These are phyloP conservation scores for Trifolium dubium DNA, from an alignment of 306 rosid genomes.

Conservation along the genomic window DNA sequence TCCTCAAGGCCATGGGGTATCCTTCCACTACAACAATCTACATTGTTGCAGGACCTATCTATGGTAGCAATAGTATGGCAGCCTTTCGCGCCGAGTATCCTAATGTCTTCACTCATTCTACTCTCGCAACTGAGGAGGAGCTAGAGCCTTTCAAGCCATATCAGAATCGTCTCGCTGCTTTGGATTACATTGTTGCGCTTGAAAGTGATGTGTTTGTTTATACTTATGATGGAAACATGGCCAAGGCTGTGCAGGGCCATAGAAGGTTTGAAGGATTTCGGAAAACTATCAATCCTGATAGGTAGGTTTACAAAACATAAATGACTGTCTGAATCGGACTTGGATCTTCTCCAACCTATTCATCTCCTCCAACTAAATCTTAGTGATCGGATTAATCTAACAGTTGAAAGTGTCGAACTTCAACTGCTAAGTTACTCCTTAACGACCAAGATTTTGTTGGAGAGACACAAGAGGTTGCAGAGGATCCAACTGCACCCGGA, in stretches of 20 bases:
- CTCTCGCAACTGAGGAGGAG: conserved; percentile 87
- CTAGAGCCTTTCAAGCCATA: conserved; percentile 74
- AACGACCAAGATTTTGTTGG: background rate
- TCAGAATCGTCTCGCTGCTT: conserved; percentile 94
- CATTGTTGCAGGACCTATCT: conserved; percentile 96
- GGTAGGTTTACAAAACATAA: conserved; percentile 51
- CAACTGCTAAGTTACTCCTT: background rate
- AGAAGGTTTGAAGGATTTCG: conserved; percentile 88
- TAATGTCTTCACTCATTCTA: conserved; percentile 77
- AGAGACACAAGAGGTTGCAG: background rate
- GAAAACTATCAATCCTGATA: conserved; percentile 92
- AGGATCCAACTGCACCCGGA: background rate
- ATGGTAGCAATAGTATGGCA: conserved; percentile 75
- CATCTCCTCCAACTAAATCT: background rate
- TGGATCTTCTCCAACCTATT: background rate
- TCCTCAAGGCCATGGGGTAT: conserved; percentile 97
- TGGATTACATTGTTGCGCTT: conserved; percentile 86
- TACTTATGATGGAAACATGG: conserved; percentile 99
- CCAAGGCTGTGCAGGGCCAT: conserved; percentile 98
- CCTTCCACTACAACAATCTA: conserved; percentile 91
- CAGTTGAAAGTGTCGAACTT: background rate
- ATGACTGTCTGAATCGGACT: background rate
- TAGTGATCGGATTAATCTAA: background rate
- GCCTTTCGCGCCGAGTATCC: conserved; percentile 74
- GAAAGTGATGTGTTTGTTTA: conserved; percentile 95